Conservation (phyloP, 140 eudicot genomes). For the Oenanthe javanica region DNA sequence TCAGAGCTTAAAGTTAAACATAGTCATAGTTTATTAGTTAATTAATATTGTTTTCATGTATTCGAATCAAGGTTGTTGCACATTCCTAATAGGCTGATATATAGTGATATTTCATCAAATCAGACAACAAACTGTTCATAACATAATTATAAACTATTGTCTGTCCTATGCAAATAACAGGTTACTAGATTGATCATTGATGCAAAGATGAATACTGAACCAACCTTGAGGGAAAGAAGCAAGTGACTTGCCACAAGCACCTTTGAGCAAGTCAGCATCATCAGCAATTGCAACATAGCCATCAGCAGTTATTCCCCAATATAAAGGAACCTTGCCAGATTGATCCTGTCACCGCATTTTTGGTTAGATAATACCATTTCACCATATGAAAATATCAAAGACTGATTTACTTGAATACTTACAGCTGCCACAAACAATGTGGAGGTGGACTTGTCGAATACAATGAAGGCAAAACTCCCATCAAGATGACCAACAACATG, state of each 20-base stretch:
- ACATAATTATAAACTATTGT: neutral
- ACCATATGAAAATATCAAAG: neutral
- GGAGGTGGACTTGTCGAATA: constrained; percentile 88
- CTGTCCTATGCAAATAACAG: neutral
- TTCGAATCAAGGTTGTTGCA: neutral
- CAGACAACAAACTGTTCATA: neutral
- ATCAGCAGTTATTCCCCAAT: constrained; percentile 99
- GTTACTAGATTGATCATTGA: neutral
- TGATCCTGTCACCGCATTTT: constrained; percentile 59
- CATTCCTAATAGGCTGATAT: neutral
- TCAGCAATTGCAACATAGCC: constrained; percentile 94
- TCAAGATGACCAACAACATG: constrained; percentile 91
- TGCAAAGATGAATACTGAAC: neutral
- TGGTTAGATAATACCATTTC: neutral
- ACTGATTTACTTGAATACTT: constrained; percentile 22
- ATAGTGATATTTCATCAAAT: neutral
- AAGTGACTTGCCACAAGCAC: constrained; percentile 99
- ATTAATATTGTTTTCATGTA: neutral
- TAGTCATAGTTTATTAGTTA: neutral
- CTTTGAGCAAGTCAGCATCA: constrained; percentile 92
- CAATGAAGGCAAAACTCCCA: constrained; percentile 75
- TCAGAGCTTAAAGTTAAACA: neutral
- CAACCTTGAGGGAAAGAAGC: constrained; percentile 99
- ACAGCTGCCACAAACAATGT: constrained; percentile 92
- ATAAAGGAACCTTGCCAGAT: constrained; percentile 89